Percentiles rank a stretch among this genome's conserved stretches.
Conservation (phyloP, 352 stramenopile species). For the Halophytophthora polymorphica region DNA sequence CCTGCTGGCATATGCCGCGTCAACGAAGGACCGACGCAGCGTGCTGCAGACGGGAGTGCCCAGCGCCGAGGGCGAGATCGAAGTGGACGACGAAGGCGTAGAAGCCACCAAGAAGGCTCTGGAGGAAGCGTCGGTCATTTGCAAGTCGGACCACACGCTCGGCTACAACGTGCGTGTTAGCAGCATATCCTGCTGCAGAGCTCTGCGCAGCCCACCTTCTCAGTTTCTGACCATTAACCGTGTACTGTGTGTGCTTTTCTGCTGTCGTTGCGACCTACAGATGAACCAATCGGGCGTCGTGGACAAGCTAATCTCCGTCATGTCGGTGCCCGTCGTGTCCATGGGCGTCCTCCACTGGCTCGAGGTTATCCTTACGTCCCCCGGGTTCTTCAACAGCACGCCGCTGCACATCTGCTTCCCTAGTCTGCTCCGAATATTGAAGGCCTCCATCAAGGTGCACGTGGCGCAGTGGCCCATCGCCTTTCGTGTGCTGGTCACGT, state of each 20-base stretch:
- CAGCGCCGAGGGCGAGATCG: constrained; percentile 24
- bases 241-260: background rate
- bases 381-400: constrained; percentile 79
- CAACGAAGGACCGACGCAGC: constrained; percentile 72
- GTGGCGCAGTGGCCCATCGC: constrained; percentile 80
- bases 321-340: constrained; percentile 78
- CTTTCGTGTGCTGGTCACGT: constrained; percentile 77
- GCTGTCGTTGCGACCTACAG: constrained; percentile 18
- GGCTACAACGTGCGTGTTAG: constrained; percentile 73
- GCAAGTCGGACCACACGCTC: constrained; percentile 82
- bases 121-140: constrained; percentile 69
- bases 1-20: constrained; percentile 73
- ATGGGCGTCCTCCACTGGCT: constrained; percentile 87
- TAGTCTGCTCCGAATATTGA: constrained; percentile 72
- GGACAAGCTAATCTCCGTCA: constrained; percentile 72
- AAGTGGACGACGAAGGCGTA: constrained; percentile 50
- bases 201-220: background rate
- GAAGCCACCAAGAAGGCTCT: constrained; percentile 68
- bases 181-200: background rate
- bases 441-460: constrained; percentile 75
- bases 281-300: constrained; percentile 87
- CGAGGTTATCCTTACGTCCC: constrained; percentile 67
- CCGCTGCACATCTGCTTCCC: constrained; percentile 85
- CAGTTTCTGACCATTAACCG: background rate
- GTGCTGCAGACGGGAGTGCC: constrained; percentile 48